Base-by-base conservation (phyloP, 306 rosid species). In the Dryas octopetala region DNA sequence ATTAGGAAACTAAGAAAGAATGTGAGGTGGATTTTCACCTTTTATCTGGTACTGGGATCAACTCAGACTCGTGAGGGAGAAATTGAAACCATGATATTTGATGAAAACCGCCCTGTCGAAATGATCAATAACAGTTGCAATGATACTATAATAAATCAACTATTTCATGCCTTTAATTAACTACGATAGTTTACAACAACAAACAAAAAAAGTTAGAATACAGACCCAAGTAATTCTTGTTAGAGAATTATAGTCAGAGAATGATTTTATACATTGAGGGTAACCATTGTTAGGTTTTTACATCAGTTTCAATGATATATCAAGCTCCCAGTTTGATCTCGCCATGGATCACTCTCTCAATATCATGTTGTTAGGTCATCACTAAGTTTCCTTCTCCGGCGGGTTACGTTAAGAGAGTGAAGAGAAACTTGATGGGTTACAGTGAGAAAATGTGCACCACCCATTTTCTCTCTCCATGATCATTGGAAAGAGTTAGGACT, bases 51-150 rank as follows among this genome's bases (percentile, higher is more conserved):
- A 87, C 76, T 47, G 93, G 84, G 76, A 63, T 87, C 86, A 89
- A 80, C 80, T 95, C 98, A 44, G 96, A 80, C 70, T 95, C 98
- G 44, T 90, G 88, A 32, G 97, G 98, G 63, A 88, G 93, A 85
- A 86, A 91, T 86, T 95, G 98, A 83, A 90, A 95, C 98, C 98
- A 95, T 64, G 97, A 91, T 67, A 91, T 67, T 76, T 91, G 95
- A 83, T 90, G 91, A 78, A 95, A 87, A 79, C 96, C 88, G 19
- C 96, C 96, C 98, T 95, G 86, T 47, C 70, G 71, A 84, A 57
- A 73, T 78, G 69, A 79, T 59, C 74, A 74, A 60, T 45, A 57
- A 5, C 17, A 23, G 44, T 71, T 19, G 53, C n/a, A 53, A 54
- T 10, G 15, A n/a, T 49, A 26, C 13, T 50, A 49, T 7, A 4